Conservation (phyloP, 2,329 filamentous ascomycete species). For the Knufia fluminis region DNA sequence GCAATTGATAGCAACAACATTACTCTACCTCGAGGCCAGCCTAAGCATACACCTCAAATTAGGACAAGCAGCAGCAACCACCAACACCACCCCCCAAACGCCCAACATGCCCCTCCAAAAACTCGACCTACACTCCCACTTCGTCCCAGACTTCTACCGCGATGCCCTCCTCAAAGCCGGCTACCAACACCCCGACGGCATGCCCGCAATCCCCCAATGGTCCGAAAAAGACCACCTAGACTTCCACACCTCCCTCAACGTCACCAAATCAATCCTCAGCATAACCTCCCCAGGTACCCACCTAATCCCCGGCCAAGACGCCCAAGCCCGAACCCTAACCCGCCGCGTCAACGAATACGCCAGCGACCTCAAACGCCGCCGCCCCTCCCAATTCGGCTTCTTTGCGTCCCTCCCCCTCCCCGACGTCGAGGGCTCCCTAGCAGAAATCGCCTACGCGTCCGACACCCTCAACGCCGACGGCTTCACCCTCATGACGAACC, state of each 20-base stretch:
- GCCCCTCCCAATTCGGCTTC: slow-evolving; percentile 38
- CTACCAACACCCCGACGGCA: slow-evolving; percentile 20
- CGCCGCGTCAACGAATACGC: slow-evolving; percentile 29
- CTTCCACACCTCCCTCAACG: slow-evolving; percentile 27
- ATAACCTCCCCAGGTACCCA: slow-evolving; percentile 47
- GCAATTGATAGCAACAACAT: too few species aligned
- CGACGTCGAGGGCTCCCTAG: slow-evolving; percentile 38
- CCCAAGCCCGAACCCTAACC: slow-evolving; percentile 30
- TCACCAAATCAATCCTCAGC: slow-evolving; percentile 45
- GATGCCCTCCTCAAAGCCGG: slow-evolving; percentile 20
- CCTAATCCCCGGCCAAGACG: slow-evolving; percentile 33
- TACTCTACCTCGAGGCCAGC: too few species aligned
- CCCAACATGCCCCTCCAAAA: slow-evolving; percentile 3
- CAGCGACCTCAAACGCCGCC: slow-evolving; percentile 22
- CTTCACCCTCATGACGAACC: slow-evolving; percentile 44
- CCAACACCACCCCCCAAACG: neutral
- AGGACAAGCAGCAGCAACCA: neutral
- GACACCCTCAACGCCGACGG: slow-evolving; percentile 39
- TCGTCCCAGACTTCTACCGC: slow-evolving; percentile 14
- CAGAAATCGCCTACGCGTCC: slow-evolving; percentile 39
- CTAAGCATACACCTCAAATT: too few species aligned
- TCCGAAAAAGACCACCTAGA: slow-evolving; percentile 6
- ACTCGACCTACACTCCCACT: slow-evolving; percentile 22
- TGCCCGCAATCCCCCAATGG: slow-evolving; percentile 19
- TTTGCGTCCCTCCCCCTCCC: slow-evolving; percentile 48